Evolutionary conservation across 106 monocot species (phyloP).

Genomic region (Amphibolis antarctica): DNA sequence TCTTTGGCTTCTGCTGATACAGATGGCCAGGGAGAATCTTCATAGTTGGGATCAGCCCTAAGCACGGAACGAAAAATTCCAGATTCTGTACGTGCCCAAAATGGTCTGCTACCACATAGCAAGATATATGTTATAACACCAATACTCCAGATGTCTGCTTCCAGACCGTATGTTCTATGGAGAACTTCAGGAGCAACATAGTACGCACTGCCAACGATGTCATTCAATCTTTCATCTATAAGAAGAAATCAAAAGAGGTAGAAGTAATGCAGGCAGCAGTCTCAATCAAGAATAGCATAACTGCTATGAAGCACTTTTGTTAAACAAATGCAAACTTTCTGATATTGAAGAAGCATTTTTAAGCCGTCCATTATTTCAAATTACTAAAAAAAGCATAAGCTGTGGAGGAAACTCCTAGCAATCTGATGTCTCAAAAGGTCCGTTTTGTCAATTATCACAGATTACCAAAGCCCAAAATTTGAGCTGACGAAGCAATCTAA

Average conservation of each 20-base stretch:
- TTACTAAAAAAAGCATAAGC: background rate
- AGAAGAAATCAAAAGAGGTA: conserved; percentile 8
- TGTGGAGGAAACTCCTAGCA: too few species aligned
- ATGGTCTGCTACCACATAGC: conserved; percentile 89
- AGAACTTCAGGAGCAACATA: conserved; percentile 96
- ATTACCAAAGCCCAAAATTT: too few species aligned
- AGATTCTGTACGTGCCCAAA: conserved; percentile 91
- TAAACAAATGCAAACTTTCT: conserved; percentile 37
- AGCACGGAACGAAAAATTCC: conserved; percentile 91
- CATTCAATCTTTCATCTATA: conserved; percentile 90
- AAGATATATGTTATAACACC: conserved; percentile 95
- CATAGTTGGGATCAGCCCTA: conserved; percentile 88
- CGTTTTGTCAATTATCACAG: too few species aligned
- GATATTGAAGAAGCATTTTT: background rate
- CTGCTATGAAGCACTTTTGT: background rate
- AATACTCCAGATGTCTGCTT: conserved; percentile 94
- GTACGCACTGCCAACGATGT: conserved; percentile 96
- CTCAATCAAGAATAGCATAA: too few species aligned
- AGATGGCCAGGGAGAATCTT: conserved; percentile 85
- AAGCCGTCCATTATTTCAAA: background rate
- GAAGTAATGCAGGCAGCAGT: too few species aligned
- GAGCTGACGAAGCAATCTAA: too few species aligned
- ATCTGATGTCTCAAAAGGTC: too few species aligned
- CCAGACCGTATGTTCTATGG: conserved; percentile 76
- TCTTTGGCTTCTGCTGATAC: conserved; percentile 74